A percentile compares a stretch with the other conserved stretches of the same genome.
phyloP scores from a whole-genome alignment of 2,329 filamentous ascomycete genomes.

The Geosmithia putterillii region DNA sequence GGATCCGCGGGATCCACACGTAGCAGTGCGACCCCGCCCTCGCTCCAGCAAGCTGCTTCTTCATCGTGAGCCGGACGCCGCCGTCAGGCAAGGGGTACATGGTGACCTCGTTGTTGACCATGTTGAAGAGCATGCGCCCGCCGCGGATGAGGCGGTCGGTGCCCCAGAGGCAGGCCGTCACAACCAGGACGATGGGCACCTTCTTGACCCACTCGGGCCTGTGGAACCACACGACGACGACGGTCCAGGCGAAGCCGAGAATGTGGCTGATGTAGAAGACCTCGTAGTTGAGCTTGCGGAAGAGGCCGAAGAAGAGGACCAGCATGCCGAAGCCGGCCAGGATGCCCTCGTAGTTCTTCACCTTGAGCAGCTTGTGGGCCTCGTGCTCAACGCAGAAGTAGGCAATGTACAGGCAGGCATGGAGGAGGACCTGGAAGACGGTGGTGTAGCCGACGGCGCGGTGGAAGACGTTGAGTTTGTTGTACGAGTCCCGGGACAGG shows the following conservation, averaged over 20 bases:
- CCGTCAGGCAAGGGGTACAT: constrained; percentile 41
- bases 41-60: constrained; percentile 32
- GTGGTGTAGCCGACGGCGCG: constrained; percentile 37
- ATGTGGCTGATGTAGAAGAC: constrained; percentile 43
- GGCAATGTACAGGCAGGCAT: constrained; percentile 28
- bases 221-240: constrained; percentile 37
- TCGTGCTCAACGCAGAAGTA: constrained; percentile 21
- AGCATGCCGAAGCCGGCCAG: constrained; percentile 33
- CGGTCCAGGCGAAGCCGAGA: constrained; percentile 30
- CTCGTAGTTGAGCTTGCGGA: constrained; percentile 39
- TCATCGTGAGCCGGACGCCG: constrained; percentile 40
- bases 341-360: constrained; percentile 33
- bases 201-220: constrained; percentile 31
- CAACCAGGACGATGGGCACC: constrained; percentile 26
- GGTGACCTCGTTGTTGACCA: constrained; percentile 36
- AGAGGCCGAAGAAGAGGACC: constrained; percentile 25
- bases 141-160: constrained; percentile 37
- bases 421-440: constrained; percentile 30
- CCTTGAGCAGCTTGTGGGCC: constrained; percentile 18
- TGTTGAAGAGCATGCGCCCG: constrained; percentile 27
- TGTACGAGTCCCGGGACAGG: constrained; percentile 42
- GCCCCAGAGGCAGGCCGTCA: constrained; percentile 34
- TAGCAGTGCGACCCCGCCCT: constrained; percentile 49
- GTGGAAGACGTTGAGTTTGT: constrained; percentile 45
- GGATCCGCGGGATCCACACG: constrained; percentile 48